Evolutionary conservation across 2,329 filamentous ascomycete genomes (phyloP), one percentile per base, ranked within the genome.

Genomic region (Talaromyces rugulosus): DNA sequence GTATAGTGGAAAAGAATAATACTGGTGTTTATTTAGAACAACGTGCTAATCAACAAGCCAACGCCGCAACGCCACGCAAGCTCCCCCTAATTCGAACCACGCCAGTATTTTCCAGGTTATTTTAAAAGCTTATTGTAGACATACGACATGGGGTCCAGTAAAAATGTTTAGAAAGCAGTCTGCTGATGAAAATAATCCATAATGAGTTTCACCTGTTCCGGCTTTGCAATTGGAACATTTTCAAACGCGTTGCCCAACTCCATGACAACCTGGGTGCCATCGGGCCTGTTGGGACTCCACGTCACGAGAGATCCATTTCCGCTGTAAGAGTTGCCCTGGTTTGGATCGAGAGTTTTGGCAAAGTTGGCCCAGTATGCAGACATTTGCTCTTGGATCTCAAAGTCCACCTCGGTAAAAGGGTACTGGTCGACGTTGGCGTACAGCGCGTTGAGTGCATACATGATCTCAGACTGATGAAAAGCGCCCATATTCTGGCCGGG

Each of bases 381-480:
- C 67, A 75, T 73, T 27, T 67, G 64, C 16, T 70, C 66, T 36
- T 67, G 67, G 52, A 75, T 69, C 53, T 67, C 63, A 54, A 68
- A 74, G 61, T 76, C 73, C 31, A 52, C 51, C 2, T 60, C 40
- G 16, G 66, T 67, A 58, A 70, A 68, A 1, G 68, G 67, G 34
- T 70, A 73, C 5, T 62, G 63, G 5, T 69, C 67, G 8, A 58
- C 65, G 30, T 72, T 75, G 63, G 58, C 71, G 57, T 76, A 77
- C 14, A 78, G 66, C 33, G 71, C 70, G 61, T 77, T 76, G 28
- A 76, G 66, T 1, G 69, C 70, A 58, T 78, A 78, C 63, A 72
- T 73, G 60, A 78, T 74, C 68, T 78, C 76, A 1, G 72, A 73
- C 65, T 71, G 67, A 60, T 77, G 75, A 65, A 70, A 75, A 6